Base-by-base conservation (phyloP, 202 grass and related monocot genomes). In the Carex arenaria region DNA sequence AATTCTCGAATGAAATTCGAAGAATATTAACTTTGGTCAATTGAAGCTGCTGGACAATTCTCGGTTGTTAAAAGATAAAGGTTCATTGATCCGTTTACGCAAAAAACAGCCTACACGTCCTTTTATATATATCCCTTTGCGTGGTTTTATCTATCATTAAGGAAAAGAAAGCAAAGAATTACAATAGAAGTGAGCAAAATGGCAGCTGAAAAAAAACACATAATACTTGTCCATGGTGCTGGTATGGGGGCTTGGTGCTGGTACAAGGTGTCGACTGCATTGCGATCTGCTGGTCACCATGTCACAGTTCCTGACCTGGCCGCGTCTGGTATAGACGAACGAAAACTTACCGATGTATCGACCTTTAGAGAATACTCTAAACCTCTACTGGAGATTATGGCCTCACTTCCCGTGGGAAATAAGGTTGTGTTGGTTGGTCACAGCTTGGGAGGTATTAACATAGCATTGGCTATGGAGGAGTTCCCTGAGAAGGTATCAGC, bases 221-320 rank as follows among this genome's bases (percentile, higher is more conserved):
- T 93, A 30, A 83, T 92, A 4, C 89, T 97, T 8, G 91, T 97
- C 68, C 94, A 97, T 80, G 94, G 91, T 75, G 83, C 89, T 17
- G 63, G 82, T 67, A 17, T 47, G 17, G 94, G 94, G 20, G 94
- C 87, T 61, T 97, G 94, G 94, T 79, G 87, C 49, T 97, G 89
- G 87, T 92, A 86, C 86, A 93, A 97, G 61, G 88, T 90, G 72
- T 88, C 84, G 10, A 55, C 89, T 3, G 51, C 36, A 68, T 91
- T 97, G 20, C 78, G 59, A 31, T 83, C 85, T 2, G 69, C 88
- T 3, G 91, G 94, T 57, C 79, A 92, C 65, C 84, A 53, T 34
- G 89, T 94, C 65, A 93, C 82, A 22, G 82, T 83, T 72, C 86
- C 86, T 32, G 91, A 94, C 85, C 63, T 97, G 34, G 86, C 85